These are phyloP conservation scores for Solanum habrochaites DNA, from an alignment of 257 asterid species.

Conservation along the genomic window DNA sequence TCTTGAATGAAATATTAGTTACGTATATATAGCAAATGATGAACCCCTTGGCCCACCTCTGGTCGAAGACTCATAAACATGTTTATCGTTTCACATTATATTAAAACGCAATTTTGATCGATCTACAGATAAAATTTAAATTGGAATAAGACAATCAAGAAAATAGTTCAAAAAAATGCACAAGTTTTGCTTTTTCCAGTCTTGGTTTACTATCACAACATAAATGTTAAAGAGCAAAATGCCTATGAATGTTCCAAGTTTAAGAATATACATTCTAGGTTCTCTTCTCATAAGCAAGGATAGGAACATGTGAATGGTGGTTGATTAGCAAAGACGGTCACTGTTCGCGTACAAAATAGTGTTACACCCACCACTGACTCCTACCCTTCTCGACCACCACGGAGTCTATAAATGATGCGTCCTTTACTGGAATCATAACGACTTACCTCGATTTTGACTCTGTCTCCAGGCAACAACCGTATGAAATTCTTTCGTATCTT, in stretches of 20 bases:
- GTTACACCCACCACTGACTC: not conserved
- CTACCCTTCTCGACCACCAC: constrained; percentile 4
- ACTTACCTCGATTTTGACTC: constrained; percentile 6
- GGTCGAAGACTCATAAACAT: not conserved
- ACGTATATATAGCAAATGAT: not conserved
- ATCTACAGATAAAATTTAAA: not conserved
- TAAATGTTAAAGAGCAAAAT: not conserved
- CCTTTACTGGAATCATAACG: constrained; percentile 13
- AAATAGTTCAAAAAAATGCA: not conserved
- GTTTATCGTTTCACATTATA: not conserved
- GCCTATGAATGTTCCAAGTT: not conserved
- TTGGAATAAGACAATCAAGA: not conserved
- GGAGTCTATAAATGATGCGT: constrained; percentile 8
- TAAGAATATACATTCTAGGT: not conserved
- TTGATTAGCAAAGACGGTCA: not conserved
- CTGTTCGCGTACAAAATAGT: not conserved
- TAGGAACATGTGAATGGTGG: not conserved
- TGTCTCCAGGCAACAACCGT: constrained; percentile 4
- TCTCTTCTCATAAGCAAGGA: not conserved
- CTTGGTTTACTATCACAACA: not conserved
- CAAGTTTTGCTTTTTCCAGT: not conserved
- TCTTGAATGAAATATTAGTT: no score
- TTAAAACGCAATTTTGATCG: not conserved
- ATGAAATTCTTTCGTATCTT: constrained; percentile 14
- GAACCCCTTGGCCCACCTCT: not conserved